Evolutionary conservation across 495 filamentous ascomycete genomes (phyloP), one percentile per base, ranked within the genome.

Genomic region (Aspergillus coremiiformis): DNA sequence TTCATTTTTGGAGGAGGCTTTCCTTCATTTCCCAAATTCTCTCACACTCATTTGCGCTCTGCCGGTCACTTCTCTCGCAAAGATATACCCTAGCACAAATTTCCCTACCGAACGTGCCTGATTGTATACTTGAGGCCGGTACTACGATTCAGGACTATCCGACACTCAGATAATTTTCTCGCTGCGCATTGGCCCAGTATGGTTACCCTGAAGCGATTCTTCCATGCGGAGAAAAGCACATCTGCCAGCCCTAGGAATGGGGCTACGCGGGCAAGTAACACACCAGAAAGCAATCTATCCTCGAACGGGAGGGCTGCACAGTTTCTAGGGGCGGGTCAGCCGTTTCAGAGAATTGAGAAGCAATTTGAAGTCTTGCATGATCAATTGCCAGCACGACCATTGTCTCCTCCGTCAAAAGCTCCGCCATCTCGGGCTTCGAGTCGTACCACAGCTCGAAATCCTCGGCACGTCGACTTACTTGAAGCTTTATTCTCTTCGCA

Each of bases 341-440:
- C 67, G 42, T 73, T 69, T 39, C 63, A 71, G 23, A 63, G 65
- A 24, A 68, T 73, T 20, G 71, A 74, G 23, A 64, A 64, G 47
- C 66, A 75, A 47, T 72, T 73, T 44, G 69, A 72, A 52, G 61
- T 66, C 59, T 54, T 71, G 54, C 67, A 74, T 48, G 63, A 69
- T 29, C 59, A 63, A 20, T 57, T 75, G 19, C 61, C 52, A 10
- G 29, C 56, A 24, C 56, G 64, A 19, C 67, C 71, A 1, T 35
- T 50, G 19, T 66, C 70, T 9, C 63, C 65, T 44, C 56, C 57
- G 19, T 66, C 64, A 4, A 58, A 60, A 35, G 46, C 45, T 22
- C 54, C 65, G 7, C 60, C 62, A 10, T 55, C 56, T 45, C 55
- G 52, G 44, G 43, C 55, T 39, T 60, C 62, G 17, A 62, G 42